A percentile compares a stretch with the other conserved stretches of the same genome.
Evolutionary conservation across 2,329 filamentous ascomycete genomes (phyloP).

Genomic region (Aureobasidium namibiae): DNA sequence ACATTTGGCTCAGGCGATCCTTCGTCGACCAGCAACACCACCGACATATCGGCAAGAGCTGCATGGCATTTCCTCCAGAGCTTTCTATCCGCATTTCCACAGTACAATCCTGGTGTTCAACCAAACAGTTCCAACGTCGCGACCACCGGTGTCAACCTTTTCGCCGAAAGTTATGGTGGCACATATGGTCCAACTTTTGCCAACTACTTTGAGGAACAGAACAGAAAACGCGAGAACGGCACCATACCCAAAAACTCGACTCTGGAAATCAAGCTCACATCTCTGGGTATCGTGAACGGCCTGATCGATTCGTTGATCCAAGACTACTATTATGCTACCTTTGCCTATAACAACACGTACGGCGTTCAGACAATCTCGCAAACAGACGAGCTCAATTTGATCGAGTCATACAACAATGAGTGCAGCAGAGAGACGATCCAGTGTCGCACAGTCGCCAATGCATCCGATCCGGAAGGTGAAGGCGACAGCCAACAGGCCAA

Average conservation of each 20-base stretch:
- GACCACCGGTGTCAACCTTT: constrained; percentile 51
- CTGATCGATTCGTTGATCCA: constrained; percentile 59
- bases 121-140: constrained; percentile 29
- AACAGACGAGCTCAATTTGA: constrained; percentile 37
- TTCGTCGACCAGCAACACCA: constrained; percentile 26
- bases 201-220: constrained; percentile 51
- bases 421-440: constrained; percentile 39
- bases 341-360: constrained; percentile 59
- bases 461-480: constrained; percentile 28
- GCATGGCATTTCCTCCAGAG: constrained; percentile 59
- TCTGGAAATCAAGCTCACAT: constrained; percentile 51
- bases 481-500: constrained; percentile 28
- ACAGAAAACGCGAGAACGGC: constrained; percentile 46
- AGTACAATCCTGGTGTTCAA: constrained; percentile 34
- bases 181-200: constrained; percentile 62
- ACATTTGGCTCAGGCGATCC: constrained; percentile 53
- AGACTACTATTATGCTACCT: constrained; percentile 47
- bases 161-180: constrained; percentile 54
- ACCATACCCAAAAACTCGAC: constrained; percentile 42
- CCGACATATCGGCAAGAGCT: constrained; percentile 32
- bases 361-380: constrained; percentile 50
- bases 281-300: constrained; percentile 64
- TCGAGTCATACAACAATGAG: constrained; percentile 41
- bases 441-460: constrained; percentile 26
- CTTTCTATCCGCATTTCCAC: constrained; percentile 39